These are phyloP conservation scores for Corylus avellana DNA, from an alignment of 306 rosid genomes.

Conservation along the genomic window DNA sequence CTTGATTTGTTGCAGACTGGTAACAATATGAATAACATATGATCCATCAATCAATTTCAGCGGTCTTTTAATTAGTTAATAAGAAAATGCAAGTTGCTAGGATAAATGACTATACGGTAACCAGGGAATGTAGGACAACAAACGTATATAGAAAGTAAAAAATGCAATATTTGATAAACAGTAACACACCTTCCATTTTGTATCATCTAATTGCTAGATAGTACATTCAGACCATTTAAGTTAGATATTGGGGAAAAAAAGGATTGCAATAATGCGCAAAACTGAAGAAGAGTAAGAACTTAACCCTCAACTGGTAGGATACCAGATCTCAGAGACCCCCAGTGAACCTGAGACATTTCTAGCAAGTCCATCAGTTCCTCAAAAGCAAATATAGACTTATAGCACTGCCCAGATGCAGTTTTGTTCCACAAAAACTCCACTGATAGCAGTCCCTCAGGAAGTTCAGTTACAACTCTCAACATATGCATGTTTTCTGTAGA, in stretches of 20 bases:
- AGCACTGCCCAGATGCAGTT: not conserved
- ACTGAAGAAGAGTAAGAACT: not conserved
- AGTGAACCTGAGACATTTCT: not conserved
- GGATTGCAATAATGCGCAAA: not conserved
- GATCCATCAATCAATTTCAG: slow-evolving; percentile 15
- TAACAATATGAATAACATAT: slow-evolving; percentile 24
- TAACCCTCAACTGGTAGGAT: not conserved
- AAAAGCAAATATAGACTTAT: not conserved
- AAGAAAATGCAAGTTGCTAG: slow-evolving; percentile 9
- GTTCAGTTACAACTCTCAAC: not conserved
- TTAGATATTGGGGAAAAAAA: not conserved
- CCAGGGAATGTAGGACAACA: not conserved
- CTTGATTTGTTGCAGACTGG: slow-evolving; percentile 83
- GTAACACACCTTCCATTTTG: not conserved
- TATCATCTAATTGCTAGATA: not conserved
- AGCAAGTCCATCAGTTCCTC: not conserved
- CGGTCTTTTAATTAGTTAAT: not conserved
- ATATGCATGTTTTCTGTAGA: not conserved
- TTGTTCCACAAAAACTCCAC: not conserved
- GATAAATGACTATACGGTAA: not conserved
- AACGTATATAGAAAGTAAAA: not conserved
- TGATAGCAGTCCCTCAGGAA: not conserved
- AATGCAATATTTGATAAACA: not conserved
- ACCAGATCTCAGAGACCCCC: not conserved
- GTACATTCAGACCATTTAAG: not conserved